These are phyloP conservation scores for Glomus cerebriforme DNA, from an alignment of 192 early-diverging fungal species.

Conservation along the genomic window DNA sequence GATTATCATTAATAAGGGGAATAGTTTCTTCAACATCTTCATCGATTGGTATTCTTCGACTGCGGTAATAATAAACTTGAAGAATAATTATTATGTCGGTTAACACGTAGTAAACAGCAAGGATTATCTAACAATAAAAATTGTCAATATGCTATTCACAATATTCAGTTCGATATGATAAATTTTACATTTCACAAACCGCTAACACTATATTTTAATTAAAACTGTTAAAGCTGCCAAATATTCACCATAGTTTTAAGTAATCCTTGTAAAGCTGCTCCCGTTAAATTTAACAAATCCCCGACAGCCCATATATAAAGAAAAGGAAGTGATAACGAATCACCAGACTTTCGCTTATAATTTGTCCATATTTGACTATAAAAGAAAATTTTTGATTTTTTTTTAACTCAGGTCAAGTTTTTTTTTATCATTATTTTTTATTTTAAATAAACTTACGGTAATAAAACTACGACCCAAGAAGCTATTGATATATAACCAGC, in stretches of 20 bases:
- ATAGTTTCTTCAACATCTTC: neutral
- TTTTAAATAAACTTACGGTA: neutral
- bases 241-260: conserved; percentile 65
- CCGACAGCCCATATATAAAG: conserved; percentile 77
- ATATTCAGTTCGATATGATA: too few species aligned
- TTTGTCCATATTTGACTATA: conserved; percentile 75
- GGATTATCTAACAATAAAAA: neutral
- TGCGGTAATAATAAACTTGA: neutral
- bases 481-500: neutral
- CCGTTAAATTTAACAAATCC: conserved; percentile 74
- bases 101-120: neutral
- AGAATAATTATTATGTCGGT: neutral
- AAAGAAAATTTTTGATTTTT: neutral
- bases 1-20: too few species aligned
- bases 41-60: neutral
- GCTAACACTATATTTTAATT: too few species aligned
- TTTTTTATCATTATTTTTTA: too few species aligned
- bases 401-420: too few species aligned
- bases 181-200: too few species aligned
- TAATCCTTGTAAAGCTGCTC: conserved; percentile 71
- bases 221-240: too few species aligned
- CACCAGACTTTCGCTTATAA: conserved; percentile 75
- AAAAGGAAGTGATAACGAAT: conserved; percentile 72
- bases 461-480: neutral
- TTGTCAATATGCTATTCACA: too few species aligned